A percentile compares a stretch with the other conserved stretches of the same genome.
phyloP scores from a whole-genome alignment of 164 flowering plant genomes.

The Sedum album region DNA sequence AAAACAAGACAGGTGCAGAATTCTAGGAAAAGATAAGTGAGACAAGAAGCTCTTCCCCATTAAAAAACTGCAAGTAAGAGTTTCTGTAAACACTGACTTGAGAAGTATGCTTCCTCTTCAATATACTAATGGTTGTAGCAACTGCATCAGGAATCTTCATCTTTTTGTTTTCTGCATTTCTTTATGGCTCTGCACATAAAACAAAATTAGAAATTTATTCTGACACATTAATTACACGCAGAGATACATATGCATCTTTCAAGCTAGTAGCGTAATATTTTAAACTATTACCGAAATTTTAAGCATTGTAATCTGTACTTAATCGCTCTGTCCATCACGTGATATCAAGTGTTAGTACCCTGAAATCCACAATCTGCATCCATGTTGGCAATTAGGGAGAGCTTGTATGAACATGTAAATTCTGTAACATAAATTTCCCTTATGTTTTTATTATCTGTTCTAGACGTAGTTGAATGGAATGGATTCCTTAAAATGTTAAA shows the following conservation, averaged over 20 bases:
- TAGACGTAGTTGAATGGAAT: not conserved
- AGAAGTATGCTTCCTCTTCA: not conserved
- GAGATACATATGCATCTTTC: not conserved
- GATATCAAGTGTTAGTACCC: not conserved
- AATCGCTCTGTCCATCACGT: not conserved
- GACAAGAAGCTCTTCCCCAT: not conserved
- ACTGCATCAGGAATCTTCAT: slow-evolving; percentile 6
- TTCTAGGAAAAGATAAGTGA: not conserved
- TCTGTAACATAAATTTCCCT: not conserved
- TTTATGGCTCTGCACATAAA: slow-evolving; percentile 5
- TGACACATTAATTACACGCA: slow-evolving; percentile 4
- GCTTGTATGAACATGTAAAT: not conserved
- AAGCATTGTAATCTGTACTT: not conserved
- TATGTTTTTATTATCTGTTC: not conserved
- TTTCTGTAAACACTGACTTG: slow-evolving; percentile 2
- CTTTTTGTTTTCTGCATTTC: slow-evolving; percentile 4
- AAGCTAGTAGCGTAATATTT: not conserved
- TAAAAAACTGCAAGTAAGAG: not conserved
- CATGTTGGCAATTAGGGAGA: not conserved
- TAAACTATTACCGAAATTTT: not conserved
- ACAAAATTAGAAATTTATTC: slow-evolving; percentile 6
- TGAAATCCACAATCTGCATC: not conserved
- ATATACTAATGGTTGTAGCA: not conserved
- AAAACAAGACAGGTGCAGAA: not conserved
- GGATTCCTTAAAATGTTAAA: no score